A percentile compares a stretch with the other conserved stretches of the same genome.
Conservation (phyloP, 306 rosid genomes). For the Medicago ruthenica region DNA sequence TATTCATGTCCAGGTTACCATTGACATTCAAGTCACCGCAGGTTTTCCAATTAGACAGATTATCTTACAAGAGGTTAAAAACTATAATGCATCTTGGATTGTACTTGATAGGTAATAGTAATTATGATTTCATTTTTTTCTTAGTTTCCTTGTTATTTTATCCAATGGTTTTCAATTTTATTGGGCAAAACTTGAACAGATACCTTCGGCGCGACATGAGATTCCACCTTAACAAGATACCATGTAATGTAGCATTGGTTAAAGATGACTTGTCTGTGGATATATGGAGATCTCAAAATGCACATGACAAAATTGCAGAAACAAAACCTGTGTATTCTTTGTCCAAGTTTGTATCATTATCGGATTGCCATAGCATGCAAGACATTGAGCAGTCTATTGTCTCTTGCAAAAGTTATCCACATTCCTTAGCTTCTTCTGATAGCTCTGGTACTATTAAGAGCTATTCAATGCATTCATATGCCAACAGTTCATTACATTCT, state of each 20-base stretch:
- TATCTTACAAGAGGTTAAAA: slow-evolving; percentile 65
- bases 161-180: slow-evolving; percentile 29
- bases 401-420: slow-evolving; percentile 46
- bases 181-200: slow-evolving; percentile 48
- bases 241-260: slow-evolving; percentile 71
- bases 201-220: slow-evolving; percentile 64
- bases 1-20: slow-evolving; percentile 55
- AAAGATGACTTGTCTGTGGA: slow-evolving; percentile 60
- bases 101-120: slow-evolving; percentile 73
- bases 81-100: slow-evolving; percentile 68
- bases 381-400: slow-evolving; percentile 49
- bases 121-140: neutral
- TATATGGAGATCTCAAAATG: slow-evolving; percentile 46
- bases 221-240: slow-evolving; percentile 61
- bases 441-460: slow-evolving; percentile 39
- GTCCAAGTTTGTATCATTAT: slow-evolving; percentile 59
- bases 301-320: slow-evolving; percentile 42
- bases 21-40: slow-evolving; percentile 76
- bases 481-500: slow-evolving; percentile 39
- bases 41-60: slow-evolving; percentile 78
- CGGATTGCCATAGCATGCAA: slow-evolving; percentile 38
- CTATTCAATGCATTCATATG: slow-evolving; percentile 41
- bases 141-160: neutral
- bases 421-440: slow-evolving; percentile 43
- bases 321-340: slow-evolving; percentile 52